Evolutionary conservation across 148 eudicot species (phyloP).

Genomic region (Rheum nobile): DNA sequence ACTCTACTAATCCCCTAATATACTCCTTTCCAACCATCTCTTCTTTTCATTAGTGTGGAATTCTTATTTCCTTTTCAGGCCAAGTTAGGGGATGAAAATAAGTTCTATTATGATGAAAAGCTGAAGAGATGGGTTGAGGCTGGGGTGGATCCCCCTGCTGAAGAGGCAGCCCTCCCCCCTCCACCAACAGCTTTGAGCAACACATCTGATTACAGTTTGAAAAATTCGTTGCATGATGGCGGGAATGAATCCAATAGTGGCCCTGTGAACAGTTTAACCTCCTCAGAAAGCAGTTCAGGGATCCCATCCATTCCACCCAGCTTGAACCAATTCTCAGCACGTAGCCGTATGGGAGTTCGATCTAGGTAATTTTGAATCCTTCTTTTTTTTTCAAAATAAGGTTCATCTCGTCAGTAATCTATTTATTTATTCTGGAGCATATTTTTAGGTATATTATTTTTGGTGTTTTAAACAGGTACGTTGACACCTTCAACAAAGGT

Average conservation of each 20-base stretch:
- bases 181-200: conserved; percentile 69
- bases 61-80: conserved; percentile 34
- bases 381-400: neutral
- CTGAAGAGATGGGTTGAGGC: conserved; percentile 98
- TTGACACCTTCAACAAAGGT: conserved; percentile 89
- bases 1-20: neutral
- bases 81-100: conserved; percentile 78
- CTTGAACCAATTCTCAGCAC: conserved; percentile 80
- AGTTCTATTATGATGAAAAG: conserved; percentile 82
- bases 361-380: conserved; percentile 44
- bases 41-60: neutral
- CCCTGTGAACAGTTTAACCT: conserved; percentile 29
- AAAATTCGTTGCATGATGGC: conserved; percentile 20
- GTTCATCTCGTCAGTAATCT: neutral
- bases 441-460: neutral
- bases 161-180: conserved; percentile 69
- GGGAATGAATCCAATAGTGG: conserved; percentile 23
- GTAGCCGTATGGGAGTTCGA: conserved; percentile 72
- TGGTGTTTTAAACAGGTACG: conserved; percentile 49
- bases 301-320: conserved; percentile 71
- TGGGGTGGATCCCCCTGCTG: conserved; percentile 74
- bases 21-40: neutral
- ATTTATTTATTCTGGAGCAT: no score
- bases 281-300: conserved; percentile 43
- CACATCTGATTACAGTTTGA: conserved; percentile 43